phyloP scores from a whole-genome alignment of 208 protist genomes.

The Leishmania martiniquensis region DNA sequence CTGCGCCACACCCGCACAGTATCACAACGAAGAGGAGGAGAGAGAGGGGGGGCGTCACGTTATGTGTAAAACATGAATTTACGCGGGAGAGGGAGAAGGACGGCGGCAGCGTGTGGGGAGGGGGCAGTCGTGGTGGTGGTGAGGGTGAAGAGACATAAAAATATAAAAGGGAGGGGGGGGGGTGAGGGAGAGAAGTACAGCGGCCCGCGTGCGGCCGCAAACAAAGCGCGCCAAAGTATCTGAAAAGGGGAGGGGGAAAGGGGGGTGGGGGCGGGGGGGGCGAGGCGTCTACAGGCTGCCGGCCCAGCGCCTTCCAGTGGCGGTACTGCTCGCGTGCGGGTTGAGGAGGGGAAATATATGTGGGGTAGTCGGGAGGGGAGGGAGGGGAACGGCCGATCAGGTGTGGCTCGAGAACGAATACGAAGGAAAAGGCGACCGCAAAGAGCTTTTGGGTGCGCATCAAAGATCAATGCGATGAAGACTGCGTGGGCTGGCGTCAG shows the following conservation, averaged over 20 bases:
- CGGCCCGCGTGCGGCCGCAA: neutral
- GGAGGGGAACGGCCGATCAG: neutral
- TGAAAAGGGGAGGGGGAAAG: neutral
- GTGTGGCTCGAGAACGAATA: neutral
- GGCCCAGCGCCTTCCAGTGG: neutral
- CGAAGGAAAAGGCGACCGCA: neutral
- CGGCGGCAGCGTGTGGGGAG: no score
- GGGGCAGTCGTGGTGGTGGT: neutral
- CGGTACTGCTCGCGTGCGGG: neutral
- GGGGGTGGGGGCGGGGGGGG: neutral
- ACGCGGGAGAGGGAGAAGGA: no score
- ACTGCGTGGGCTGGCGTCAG: neutral
- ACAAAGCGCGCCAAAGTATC: neutral
- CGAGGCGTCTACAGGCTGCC: neutral
- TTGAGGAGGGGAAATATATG: neutral
- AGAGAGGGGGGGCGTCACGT: neutral
- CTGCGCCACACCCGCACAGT: no score
- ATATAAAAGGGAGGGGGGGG: neutral
- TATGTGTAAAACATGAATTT: no score
- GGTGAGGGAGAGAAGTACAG: neutral
- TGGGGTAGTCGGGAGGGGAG: neutral
- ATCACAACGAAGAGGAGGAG: neutral
- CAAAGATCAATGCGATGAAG: neutral
- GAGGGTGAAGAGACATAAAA: neutral
- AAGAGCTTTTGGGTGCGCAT: neutral